phyloP scores from a whole-genome alignment of 2,329 filamentous ascomycete genomes.

The Boeremia exigua region DNA sequence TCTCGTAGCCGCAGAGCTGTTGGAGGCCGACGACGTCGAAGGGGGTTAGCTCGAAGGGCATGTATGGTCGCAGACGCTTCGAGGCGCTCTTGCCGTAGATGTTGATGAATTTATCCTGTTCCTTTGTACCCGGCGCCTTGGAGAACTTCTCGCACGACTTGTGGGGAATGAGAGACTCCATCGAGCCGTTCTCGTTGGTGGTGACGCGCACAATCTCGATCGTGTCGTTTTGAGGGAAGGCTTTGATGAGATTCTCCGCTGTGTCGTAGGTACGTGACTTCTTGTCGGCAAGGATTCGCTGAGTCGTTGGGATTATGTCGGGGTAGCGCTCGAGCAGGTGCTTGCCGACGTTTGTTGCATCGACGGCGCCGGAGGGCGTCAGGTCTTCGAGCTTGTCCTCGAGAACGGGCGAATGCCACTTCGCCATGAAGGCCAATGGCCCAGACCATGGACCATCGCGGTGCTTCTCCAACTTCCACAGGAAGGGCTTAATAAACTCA shows the following conservation, averaged over 20 bases:
- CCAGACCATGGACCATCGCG: slow-evolving; percentile 58
- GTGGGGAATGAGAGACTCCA: slow-evolving; percentile 43
- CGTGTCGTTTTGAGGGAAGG: slow-evolving; percentile 35
- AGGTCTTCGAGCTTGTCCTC: slow-evolving; percentile 55
- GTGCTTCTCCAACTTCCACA: slow-evolving; percentile 64
- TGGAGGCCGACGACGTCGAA: slow-evolving; percentile 69
- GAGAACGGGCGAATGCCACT: slow-evolving; percentile 63
- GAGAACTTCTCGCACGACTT: slow-evolving; percentile 44
- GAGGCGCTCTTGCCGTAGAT: slow-evolving; percentile 35
- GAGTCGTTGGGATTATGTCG: slow-evolving; percentile 52
- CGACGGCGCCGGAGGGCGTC: slow-evolving; percentile 48
- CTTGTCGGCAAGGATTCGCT: slow-evolving; percentile 42
- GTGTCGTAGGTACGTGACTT: slow-evolving; percentile 46
- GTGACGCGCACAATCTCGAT: slow-evolving; percentile 45
- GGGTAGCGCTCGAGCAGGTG: slow-evolving; percentile 65
- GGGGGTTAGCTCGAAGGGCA: slow-evolving; percentile 64
- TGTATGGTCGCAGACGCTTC: slow-evolving; percentile 30
- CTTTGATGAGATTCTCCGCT: slow-evolving; percentile 37
- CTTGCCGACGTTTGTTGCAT: slow-evolving; percentile 64
- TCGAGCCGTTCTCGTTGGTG: slow-evolving; percentile 35
- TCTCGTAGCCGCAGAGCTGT: slow-evolving; percentile 69
- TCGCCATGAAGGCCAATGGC: slow-evolving; percentile 61
- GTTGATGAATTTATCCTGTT: slow-evolving; percentile 38
- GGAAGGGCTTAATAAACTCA: slow-evolving; percentile 57
- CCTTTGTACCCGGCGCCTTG: slow-evolving; percentile 39